Conservation (phyloP, 805 yeast genomes). For the Geotrichum ghanense region DNA sequence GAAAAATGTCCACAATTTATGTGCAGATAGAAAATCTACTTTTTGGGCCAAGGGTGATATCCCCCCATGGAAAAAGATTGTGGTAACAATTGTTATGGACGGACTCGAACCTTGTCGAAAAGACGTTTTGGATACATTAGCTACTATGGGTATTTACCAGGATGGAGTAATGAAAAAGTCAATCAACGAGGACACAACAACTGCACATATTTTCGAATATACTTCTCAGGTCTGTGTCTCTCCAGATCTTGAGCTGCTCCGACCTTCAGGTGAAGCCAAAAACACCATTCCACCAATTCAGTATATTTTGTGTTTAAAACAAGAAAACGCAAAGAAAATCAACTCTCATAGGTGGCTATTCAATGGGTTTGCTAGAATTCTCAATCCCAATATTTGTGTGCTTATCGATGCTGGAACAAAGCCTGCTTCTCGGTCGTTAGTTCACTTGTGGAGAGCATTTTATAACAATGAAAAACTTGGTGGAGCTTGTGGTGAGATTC, state of each 20-base stretch:
- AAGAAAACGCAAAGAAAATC: slow-evolving; percentile 51
- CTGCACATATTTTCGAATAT: slow-evolving; percentile 56
- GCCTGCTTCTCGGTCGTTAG: slow-evolving; percentile 45
- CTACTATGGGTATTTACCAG: slow-evolving; percentile 55
- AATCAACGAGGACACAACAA: slow-evolving; percentile 48
- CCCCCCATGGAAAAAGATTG: slow-evolving; percentile 54
- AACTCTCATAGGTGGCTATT: slow-evolving; percentile 63
- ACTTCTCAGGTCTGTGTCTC: slow-evolving; percentile 40
- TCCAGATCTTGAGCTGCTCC: slow-evolving; percentile 36
- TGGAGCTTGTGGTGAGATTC: slow-evolving; percentile 66
- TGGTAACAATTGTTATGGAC: slow-evolving; percentile 52
- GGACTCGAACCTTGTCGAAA: slow-evolving; percentile 58
- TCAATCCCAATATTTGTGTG: slow-evolving; percentile 46
- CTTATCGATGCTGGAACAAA: slow-evolving; percentile 56
- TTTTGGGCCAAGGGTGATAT: slow-evolving; percentile 46
- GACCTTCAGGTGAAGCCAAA: slow-evolving; percentile 41
- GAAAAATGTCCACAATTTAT: slow-evolving; percentile 50
- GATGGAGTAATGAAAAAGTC: slow-evolving; percentile 52
- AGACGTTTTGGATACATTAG: slow-evolving; percentile 48
- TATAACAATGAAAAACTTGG: slow-evolving; percentile 48
- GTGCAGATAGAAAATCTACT: slow-evolving; percentile 34
- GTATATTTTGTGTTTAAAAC: slow-evolving; percentile 49
- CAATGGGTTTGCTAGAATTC: slow-evolving; percentile 47
- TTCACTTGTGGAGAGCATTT: slow-evolving; percentile 53
- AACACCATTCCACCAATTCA: slow-evolving; percentile 47